These are phyloP conservation scores for Hygrophila difformis DNA, from an alignment of 257 asterid genomes.

Conservation along the genomic window DNA sequence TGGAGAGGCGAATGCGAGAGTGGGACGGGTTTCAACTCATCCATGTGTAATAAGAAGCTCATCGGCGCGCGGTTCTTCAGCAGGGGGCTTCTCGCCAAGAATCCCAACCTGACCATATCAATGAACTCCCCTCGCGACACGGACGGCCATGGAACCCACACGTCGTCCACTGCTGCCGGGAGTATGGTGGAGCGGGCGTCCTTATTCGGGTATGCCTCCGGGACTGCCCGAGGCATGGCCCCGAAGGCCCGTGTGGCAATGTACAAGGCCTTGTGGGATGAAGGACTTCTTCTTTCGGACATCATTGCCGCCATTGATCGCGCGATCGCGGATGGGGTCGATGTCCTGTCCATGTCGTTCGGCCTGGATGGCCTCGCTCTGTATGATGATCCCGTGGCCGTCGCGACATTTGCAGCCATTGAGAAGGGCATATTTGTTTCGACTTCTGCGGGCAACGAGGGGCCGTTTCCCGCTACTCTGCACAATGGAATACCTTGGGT, in stretches of 20 bases:
- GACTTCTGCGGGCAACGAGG: constrained; percentile 63
- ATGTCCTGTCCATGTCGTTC: constrained; percentile 49
- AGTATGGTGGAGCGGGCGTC: constrained; percentile 35
- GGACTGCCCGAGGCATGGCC: constrained; percentile 54
- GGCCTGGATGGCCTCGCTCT: constrained; percentile 38
- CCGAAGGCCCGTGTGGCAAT: constrained; percentile 53
- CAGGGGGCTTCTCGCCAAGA: constrained; percentile 45
- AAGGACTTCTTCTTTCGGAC: constrained; percentile 38
- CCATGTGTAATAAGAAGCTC: constrained; percentile 63
- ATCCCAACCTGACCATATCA: constrained; percentile 39
- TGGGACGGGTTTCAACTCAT: constrained; percentile 49
- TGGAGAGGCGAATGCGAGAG: constrained; percentile 62
- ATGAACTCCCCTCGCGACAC: constrained; percentile 62
- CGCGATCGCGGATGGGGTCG: constrained; percentile 54
- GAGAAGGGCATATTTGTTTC: constrained; percentile 68
- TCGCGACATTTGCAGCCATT: constrained; percentile 62
- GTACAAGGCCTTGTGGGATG: constrained; percentile 62
- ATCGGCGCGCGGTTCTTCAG: constrained; percentile 67
- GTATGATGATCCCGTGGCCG: constrained; percentile 46
- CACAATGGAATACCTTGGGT: constrained; percentile 79
- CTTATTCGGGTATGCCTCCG: constrained; percentile 54
- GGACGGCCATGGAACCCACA: constrained; percentile 71
- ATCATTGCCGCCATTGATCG: constrained; percentile 64
- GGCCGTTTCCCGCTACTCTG: constrained; percentile 32
- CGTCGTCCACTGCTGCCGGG: constrained; percentile 71